Conservation (phyloP, 257 asterid species). For the Petunia secreta region DNA sequence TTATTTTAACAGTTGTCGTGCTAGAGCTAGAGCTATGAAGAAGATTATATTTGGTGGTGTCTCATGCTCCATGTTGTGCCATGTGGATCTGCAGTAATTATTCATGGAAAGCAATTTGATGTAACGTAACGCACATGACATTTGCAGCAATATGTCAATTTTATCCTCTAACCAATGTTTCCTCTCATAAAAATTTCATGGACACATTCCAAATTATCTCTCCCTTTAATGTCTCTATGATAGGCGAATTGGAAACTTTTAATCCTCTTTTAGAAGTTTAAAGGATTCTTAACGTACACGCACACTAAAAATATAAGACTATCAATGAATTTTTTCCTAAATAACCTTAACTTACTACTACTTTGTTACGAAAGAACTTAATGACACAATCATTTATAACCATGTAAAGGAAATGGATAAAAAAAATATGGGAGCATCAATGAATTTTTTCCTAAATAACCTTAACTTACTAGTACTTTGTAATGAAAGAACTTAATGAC, state of each 20-base stretch:
- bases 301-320: no score
- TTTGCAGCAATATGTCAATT: conserved; percentile 27
- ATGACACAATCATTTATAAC: background rate
- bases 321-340: no score
- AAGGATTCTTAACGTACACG: no score
- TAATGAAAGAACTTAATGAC: background rate
- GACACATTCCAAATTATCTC: background rate
- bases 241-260: background rate
- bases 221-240: background rate
- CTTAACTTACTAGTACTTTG: background rate
- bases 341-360: background rate
- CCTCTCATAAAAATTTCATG: conserved; percentile 10
- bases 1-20: conserved; percentile 62
- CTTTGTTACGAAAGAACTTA: background rate
- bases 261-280: background rate
- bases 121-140: conserved; percentile 18
- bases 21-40: conserved; percentile 60
- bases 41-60: conserved; percentile 6
- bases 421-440: no score
- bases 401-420: background rate
- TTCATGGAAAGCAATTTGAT: background rate
- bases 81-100: background rate
- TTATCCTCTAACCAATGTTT: conserved; percentile 19
- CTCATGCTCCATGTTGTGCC: background rate
- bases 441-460: background rate